These are phyloP conservation scores for Umbelopsis isabellina DNA, from an alignment of 192 early-diverging fungal genomes.

Conservation along the genomic window DNA sequence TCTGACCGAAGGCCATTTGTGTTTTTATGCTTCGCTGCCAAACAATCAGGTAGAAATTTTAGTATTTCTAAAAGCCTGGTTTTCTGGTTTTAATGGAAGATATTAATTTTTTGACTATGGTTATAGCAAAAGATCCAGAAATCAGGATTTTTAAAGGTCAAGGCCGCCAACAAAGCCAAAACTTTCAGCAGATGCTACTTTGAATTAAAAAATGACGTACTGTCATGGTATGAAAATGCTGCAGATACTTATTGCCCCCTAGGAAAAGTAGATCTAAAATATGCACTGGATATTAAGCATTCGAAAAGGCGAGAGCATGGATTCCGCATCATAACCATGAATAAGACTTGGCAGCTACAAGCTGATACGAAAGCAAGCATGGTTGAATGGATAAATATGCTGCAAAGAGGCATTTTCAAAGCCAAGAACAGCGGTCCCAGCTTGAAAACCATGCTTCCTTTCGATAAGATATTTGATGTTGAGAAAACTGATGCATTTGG, in stretches of 20 bases:
- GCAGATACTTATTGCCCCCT: constrained; percentile 62
- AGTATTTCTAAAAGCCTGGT: constrained; percentile 1
- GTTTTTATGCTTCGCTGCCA: constrained; percentile 67
- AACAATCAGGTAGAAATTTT: constrained; percentile 44
- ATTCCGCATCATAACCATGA: constrained; percentile 53
- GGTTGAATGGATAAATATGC: constrained; percentile 62
- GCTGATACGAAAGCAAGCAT: constrained; percentile 58
- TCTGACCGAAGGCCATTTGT: constrained; percentile 63
- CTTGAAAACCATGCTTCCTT: constrained; percentile 62
- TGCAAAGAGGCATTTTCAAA: constrained; percentile 59
- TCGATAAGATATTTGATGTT: constrained; percentile 56
- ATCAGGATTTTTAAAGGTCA: constrained; percentile 50
- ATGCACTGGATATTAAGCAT: constrained; percentile 51
- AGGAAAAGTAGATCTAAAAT: constrained; percentile 63
- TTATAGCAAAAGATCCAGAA: constrained; percentile 54
- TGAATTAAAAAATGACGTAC: constrained; percentile 60
- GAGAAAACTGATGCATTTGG: constrained; percentile 53
- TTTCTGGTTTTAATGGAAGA: background rate
- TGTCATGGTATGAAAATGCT: constrained; percentile 58
- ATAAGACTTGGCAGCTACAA: constrained; percentile 55
- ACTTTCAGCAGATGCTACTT: constrained; percentile 61
- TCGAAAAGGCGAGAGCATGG: constrained; percentile 43
- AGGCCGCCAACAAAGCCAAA: constrained; percentile 42
- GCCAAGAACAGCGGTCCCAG: constrained; percentile 62
- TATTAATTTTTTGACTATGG: background rate